Conservation (phyloP, 2,329 filamentous ascomycete genomes). For the Colletotrichum ledebouriae region DNA sequence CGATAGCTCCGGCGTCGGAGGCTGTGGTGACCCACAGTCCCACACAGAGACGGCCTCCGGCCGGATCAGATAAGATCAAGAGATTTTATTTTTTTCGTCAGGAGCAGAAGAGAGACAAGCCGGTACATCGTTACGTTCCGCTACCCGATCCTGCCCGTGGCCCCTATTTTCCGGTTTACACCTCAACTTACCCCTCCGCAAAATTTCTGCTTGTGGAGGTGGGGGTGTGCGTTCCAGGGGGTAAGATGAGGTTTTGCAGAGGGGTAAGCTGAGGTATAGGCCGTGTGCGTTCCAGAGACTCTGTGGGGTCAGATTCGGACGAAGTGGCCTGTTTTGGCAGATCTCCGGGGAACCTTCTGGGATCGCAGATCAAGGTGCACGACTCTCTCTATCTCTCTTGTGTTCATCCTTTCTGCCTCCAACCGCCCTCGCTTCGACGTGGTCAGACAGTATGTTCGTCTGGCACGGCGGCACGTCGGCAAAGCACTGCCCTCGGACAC, state of each 20-base stretch:
- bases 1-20: conserved; percentile 27
- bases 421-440: not conserved
- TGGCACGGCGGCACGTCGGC: conserved; percentile 1
- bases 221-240: not conserved
- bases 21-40: not conserved
- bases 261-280: not conserved
- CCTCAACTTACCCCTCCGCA: too few species aligned
- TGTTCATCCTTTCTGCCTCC: not conserved
- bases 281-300: conserved; percentile 2
- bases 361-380: conserved; percentile 24
- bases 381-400: conserved; percentile 12
- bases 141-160: conserved; percentile 13
- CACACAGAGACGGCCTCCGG: conserved; percentile 5
- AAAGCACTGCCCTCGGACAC: not conserved
- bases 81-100: not conserved
- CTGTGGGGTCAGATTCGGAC: conserved; percentile 33
- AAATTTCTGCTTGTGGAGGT: not conserved
- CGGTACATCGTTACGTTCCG: not conserved
- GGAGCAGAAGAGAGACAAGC: not conserved
- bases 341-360: not conserved
- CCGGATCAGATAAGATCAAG: conserved; percentile 40
- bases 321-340: conserved; percentile 25
- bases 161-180: too few species aligned
- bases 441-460: conserved; percentile 3
- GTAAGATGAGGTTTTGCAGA: too few species aligned